Evolutionary conservation across 139 green algal species (phyloP), one percentile per base, ranked within the genome.

Genomic region (Pseudopediastrum boryanum): DNA sequence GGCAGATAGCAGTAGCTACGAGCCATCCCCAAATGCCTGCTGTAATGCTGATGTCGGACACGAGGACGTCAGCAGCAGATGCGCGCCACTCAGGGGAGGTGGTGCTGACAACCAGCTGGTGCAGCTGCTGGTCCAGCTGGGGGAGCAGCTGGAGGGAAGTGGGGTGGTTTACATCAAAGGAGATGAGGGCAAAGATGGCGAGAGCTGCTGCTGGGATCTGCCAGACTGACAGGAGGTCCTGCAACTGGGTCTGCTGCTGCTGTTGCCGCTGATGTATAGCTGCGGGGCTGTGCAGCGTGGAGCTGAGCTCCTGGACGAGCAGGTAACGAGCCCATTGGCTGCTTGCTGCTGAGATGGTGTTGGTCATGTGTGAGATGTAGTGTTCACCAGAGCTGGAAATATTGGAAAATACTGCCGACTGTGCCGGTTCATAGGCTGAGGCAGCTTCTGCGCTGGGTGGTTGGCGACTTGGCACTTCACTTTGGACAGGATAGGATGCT

Each of bases 21-120:
- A 69, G n/a, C 75, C 75, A 76, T 5, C 42, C 64, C 23, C 46
- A 21, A 27, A 75, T 46, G n/a, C 63, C 64, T n/a, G 36, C 48
- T 44, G 36, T 62, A 29, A 82, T 75, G 38, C 51, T 52, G 13
- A 25, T 13, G 44, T 82, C 75, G 27, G 23, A 58, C 25, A 78
- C 67, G 12, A 56, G 44, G 4, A 76, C 39, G 46, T 78, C 56
- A 43, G 21, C 51, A 19, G 33, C 23, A 4, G 43, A 13, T 1
- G 36, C 25, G 7, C 74, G 44, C 61, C 67, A 74, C 13, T 41
- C 74, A 13, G 43, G 6, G 19, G 4, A 56, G 1, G 62, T 73
- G 44, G 52, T 35, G 21, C n/a, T 58, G n/a, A 48, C 46, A 3
- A 81, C 74, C 9, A 25, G 65, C 10, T 8, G 19, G 35, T 81